These are phyloP conservation scores for Ophiosphaerella narmari DNA, from an alignment of 2,329 filamentous ascomycete species.

Conservation along the genomic window DNA sequence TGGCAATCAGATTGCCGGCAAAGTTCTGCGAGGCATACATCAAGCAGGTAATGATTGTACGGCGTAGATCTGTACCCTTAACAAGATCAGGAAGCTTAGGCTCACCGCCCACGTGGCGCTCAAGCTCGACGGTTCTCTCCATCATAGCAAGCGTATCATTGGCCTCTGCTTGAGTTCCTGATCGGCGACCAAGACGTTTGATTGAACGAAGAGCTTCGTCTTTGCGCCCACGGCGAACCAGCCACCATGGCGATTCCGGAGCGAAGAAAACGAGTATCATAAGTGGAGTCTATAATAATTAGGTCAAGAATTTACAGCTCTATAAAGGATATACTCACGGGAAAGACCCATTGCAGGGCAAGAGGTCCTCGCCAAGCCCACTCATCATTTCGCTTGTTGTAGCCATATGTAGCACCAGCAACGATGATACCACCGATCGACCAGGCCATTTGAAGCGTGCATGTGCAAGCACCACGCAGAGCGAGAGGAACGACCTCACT, in stretches of 20 bases:
- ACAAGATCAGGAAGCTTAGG: conserved; percentile 57
- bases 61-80: conserved; percentile 59
- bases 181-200: conserved; percentile 35
- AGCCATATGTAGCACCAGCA: conserved; percentile 68
- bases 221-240: conserved; percentile 50
- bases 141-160: conserved; percentile 60
- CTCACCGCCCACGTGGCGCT: conserved; percentile 51
- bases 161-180: background rate
- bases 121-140: conserved; percentile 69
- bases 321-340: conserved; percentile 28
- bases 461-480: conserved; percentile 58
- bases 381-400: conserved; percentile 64
- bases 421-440: conserved; percentile 71
- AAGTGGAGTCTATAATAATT: background rate
- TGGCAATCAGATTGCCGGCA: conserved; percentile 65
- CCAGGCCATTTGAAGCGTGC: conserved; percentile 75
- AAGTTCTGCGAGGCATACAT: conserved; percentile 64
- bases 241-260: conserved; percentile 57
- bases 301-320: background rate
- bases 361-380: conserved; percentile 68
- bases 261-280: conserved; percentile 40
- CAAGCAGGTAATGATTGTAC: conserved; percentile 60
- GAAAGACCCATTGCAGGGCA: conserved; percentile 72
- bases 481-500: conserved; percentile 57
- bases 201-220: conserved; percentile 52